Conservation (phyloP, 2,329 filamentous ascomycete genomes). For the Ceratocystis colombiana region DNA sequence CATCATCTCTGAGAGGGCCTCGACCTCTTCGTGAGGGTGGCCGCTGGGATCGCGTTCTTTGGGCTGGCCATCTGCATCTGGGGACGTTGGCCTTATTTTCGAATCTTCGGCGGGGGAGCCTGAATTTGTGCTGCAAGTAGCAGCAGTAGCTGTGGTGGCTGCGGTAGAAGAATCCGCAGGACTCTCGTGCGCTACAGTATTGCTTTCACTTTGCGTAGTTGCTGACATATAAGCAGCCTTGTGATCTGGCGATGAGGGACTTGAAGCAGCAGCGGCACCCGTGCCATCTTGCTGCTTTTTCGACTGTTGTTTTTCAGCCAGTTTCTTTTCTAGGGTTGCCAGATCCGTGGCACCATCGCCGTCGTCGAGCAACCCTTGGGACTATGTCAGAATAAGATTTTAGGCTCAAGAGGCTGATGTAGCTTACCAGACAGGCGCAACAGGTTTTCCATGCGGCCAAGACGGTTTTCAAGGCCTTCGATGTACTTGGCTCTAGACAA, state of each 20-base stretch:
- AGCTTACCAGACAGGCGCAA: constrained; percentile 63
- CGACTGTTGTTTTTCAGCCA: constrained; percentile 48
- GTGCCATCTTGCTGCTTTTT: constrained; percentile 32
- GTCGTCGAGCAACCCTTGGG: constrained; percentile 62
- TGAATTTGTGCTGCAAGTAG: background rate
- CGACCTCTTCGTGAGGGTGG: constrained; percentile 54
- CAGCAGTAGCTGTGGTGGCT: background rate
- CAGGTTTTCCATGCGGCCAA: constrained; percentile 92
- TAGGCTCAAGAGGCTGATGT: background rate
- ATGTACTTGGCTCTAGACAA: constrained; percentile 80
- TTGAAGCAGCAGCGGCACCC: constrained; percentile 40
- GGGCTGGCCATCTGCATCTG: constrained; percentile 36
- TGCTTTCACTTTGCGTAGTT: constrained; percentile 34
- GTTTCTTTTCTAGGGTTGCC: constrained; percentile 71
- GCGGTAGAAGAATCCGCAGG: constrained; percentile 41
- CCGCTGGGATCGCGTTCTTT: constrained; percentile 31
- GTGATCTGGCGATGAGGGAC: constrained; percentile 45
- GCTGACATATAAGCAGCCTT: constrained; percentile 32
- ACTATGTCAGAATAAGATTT: background rate
- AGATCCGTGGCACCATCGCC: constrained; percentile 79
- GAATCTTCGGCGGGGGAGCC: background rate
- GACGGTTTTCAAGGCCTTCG: constrained; percentile 85
- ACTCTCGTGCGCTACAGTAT: constrained; percentile 43
- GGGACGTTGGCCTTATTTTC: constrained; percentile 29
- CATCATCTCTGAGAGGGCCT: constrained; percentile 94